Percentiles rank a stretch among this genome's conserved stretches.
Conservation (phyloP, 345 rosid genomes). For the Streptanthus diversifolius region DNA sequence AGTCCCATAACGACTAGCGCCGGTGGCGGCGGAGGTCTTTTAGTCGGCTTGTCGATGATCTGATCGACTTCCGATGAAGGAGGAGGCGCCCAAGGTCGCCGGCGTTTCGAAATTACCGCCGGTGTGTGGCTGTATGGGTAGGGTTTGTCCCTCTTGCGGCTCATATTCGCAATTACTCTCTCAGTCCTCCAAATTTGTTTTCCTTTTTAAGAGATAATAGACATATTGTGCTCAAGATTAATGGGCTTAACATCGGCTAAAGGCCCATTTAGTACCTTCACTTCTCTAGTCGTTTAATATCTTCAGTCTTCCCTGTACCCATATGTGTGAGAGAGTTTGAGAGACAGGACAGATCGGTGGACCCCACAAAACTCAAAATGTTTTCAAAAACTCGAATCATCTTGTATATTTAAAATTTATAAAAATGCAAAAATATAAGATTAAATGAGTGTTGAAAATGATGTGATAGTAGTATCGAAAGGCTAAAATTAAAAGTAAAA, state of each 20-base stretch:
- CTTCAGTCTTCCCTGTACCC: background rate
- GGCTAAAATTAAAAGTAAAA: too few species aligned
- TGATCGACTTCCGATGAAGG: constrained; percentile 19
- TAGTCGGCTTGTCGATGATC: constrained; percentile 36
- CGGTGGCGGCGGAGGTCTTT: constrained; percentile 57
- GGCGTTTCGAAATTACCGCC: constrained; percentile 46
- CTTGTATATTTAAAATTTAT: too few species aligned
- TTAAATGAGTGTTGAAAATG: too few species aligned
- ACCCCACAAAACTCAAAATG: too few species aligned
- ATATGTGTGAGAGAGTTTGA: background rate
- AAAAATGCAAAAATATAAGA: too few species aligned
- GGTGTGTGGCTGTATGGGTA: constrained; percentile 6
- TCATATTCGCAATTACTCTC: background rate
- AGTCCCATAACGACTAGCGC: constrained; percentile 61
- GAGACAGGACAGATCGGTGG: background rate
- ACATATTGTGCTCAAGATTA: background rate
- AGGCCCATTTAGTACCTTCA: background rate
- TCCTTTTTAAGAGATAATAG: background rate
- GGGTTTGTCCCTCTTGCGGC: constrained; percentile 33
- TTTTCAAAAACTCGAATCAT: too few species aligned
- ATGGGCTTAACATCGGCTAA: background rate
- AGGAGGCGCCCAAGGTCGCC: constrained; percentile 47
- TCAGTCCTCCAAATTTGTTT: background rate
- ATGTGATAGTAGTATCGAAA: too few species aligned
- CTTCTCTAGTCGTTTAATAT: background rate